A percentile compares a stretch with the other conserved stretches of the same genome.
These are phyloP conservation scores for Phytophthora pseudosyringae DNA, from an alignment of 352 stramenopile genomes.

Conservation along the genomic window DNA sequence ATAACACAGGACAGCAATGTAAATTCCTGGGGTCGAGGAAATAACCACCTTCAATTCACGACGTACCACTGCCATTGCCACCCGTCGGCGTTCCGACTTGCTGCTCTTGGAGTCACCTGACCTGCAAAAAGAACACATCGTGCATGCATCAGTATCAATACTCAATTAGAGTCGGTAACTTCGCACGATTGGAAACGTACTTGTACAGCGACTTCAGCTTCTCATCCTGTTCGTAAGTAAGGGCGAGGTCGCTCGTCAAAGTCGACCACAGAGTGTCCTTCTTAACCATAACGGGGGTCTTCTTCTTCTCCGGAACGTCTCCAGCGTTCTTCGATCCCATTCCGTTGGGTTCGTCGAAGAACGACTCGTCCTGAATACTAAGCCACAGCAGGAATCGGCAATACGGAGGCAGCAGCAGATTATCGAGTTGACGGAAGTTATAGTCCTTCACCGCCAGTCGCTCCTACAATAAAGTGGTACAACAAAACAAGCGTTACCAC, in stretches of 20 bases:
- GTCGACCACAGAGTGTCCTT: constrained; percentile 87
- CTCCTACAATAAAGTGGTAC: constrained; percentile 45
- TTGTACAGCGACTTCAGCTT: constrained; percentile 91
- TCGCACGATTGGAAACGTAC: constrained; percentile 39
- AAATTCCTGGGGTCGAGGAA: not conserved
- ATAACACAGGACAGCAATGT: not conserved
- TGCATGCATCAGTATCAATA: constrained; percentile 4
- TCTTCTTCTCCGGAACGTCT: constrained; percentile 74
- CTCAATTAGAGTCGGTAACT: not conserved
- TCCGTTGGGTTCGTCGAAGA: constrained; percentile 78
- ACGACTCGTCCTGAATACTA: constrained; percentile 85
- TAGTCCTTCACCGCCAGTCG: constrained; percentile 89
- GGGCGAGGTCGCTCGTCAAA: constrained; percentile 72
- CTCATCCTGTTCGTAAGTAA: constrained; percentile 91
- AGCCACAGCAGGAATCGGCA: constrained; percentile 90
- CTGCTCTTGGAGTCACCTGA: constrained; percentile 81
- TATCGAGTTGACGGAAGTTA: constrained; percentile 90
- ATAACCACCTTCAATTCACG: not conserved
- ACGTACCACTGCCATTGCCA: constrained; percentile 84
- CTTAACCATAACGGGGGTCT: constrained; percentile 66
- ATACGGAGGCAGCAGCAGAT: constrained; percentile 86
- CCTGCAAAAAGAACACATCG: constrained; percentile 29
- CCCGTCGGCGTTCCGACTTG: constrained; percentile 81
- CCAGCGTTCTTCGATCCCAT: constrained; percentile 43
- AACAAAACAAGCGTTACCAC: constrained; percentile 7